Evolutionary conservation across 2,329 filamentous ascomycete species (phyloP).

Genomic region (Cadophora sp.): DNA sequence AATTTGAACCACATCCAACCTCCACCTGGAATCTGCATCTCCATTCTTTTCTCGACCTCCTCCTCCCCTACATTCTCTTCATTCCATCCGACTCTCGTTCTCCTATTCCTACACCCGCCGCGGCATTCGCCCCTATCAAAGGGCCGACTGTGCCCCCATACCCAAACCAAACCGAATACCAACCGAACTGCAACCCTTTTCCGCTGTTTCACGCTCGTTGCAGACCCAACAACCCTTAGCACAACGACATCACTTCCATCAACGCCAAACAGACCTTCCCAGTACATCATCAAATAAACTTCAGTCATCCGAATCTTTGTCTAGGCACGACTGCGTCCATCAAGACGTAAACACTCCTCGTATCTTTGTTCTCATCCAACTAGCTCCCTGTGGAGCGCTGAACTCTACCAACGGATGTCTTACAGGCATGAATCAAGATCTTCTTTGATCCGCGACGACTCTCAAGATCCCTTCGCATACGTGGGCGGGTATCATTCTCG

Average conservation of each 20-base stretch:
- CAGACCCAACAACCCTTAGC: conserved; percentile 30
- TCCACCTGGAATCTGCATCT: conserved; percentile 10
- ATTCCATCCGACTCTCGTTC: conserved; percentile 29
- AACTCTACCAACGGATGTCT: conserved; percentile 53
- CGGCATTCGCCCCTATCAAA: neutral
- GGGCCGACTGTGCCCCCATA: conserved; percentile 3
- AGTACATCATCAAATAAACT: conserved; percentile 26
- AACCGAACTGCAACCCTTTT: conserved; percentile 17
- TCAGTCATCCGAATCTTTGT: conserved; percentile 24
- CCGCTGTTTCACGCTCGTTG: conserved; percentile 36
- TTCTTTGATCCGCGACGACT: conserved; percentile 51
- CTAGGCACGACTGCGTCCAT: conserved; percentile 8
- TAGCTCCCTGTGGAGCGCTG: conserved; percentile 40
- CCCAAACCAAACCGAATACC: conserved; percentile 6
- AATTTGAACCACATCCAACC: neutral
- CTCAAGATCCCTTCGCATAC: conserved; percentile 41
- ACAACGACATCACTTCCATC: conserved; percentile 27
- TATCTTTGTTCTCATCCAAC: conserved; percentile 18
- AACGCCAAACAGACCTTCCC: conserved; percentile 12
- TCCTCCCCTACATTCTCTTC: conserved; percentile 24
- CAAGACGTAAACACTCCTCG: conserved; percentile 23
- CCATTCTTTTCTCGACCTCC: conserved; percentile 17
- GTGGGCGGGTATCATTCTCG: conserved; percentile 44
- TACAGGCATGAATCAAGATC: conserved; percentile 53
- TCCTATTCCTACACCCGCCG: conserved; percentile 15